These are phyloP conservation scores for Colletotrichum orbiculare DNA, from an alignment of 2,329 filamentous ascomycete species.

Conservation along the genomic window DNA sequence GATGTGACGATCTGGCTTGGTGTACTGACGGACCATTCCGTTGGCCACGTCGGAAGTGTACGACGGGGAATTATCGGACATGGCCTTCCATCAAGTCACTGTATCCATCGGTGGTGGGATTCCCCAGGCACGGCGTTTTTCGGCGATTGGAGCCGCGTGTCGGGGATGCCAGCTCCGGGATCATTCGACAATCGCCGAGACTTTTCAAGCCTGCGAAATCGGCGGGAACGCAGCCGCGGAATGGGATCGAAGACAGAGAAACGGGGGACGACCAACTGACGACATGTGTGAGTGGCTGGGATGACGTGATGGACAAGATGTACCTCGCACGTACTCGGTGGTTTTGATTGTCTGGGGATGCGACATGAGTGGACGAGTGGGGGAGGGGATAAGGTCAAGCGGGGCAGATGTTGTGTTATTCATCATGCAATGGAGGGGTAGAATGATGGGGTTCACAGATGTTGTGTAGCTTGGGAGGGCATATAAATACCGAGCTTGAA, in stretches of 20 bases:
- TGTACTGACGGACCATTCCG: neutral
- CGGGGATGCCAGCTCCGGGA: neutral
- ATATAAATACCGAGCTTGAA: conserved; percentile 6
- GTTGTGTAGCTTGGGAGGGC: neutral
- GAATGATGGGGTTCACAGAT: conserved; percentile 12
- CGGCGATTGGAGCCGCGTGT: conserved; percentile 10
- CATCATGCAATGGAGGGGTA: conserved; percentile 35
- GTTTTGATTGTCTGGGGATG: neutral
- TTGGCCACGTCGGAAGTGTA: too few relatives aligned
- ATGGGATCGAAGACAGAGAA: neutral
- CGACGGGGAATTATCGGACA: too few relatives aligned
- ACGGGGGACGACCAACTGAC: neutral
- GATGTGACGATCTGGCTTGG: neutral
- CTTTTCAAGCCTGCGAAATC: neutral
- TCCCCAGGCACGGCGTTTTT: neutral
- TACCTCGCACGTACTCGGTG: conserved; percentile 10
- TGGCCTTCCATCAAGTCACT: too few relatives aligned
- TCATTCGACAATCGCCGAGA: neutral
- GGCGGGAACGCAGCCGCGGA: conserved; percentile 19
- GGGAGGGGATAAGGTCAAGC: conserved; percentile 7
- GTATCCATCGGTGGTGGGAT: neutral
- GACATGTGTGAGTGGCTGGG: conserved; percentile 14
- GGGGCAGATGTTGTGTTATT: conserved; percentile 22
- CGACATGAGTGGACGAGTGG: neutral
- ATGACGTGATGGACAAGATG: conserved; percentile 25